Conservation (phyloP, 208 protist species). For the Strigomonas culicis region DNA sequence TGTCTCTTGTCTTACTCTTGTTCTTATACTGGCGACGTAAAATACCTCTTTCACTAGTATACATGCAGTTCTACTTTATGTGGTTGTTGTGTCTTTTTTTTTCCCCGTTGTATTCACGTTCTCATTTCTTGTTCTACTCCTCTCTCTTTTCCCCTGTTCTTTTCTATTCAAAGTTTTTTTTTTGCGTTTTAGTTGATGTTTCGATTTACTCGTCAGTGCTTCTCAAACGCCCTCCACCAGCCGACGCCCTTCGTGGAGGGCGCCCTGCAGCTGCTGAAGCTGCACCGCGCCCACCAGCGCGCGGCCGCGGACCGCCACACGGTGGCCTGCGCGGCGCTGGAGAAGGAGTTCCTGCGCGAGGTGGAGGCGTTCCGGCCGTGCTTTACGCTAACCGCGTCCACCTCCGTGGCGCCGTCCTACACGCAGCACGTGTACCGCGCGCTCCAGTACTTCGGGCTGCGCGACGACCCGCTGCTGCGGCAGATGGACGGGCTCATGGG, state of each 20-base stretch:
- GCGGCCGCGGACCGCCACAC: constrained; percentile 50
- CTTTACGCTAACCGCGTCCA: constrained; percentile 76
- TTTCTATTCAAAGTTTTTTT: too few relatives aligned
- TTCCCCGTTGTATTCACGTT: background rate
- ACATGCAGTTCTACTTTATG: background rate
- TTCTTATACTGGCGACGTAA: background rate
- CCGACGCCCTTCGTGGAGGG: constrained; percentile 69
- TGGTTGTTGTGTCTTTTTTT: background rate
- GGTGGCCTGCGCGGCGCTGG: constrained; percentile 56
- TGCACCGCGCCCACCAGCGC: constrained; percentile 80
- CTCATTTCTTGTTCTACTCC: background rate
- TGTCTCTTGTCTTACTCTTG: background rate
- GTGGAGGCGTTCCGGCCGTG: constrained; percentile 74
- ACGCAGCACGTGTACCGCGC: constrained; percentile 60
- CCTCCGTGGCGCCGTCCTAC: constrained; percentile 69
- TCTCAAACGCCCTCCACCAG: constrained; percentile 44
- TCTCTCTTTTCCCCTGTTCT: background rate
- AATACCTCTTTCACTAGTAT: background rate
- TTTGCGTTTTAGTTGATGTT: constrained; percentile 4
- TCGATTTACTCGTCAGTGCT: background rate
- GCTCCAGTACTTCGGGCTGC: constrained; percentile 71
- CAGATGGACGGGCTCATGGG: constrained; percentile 79
- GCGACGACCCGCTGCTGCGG: constrained; percentile 78
- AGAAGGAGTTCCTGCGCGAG: constrained; percentile 78
- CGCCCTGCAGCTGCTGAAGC: constrained; percentile 76